Evolutionary conservation across 169 alveolate genomes (phyloP).

Genomic region (Cryptosporidium sp.): DNA sequence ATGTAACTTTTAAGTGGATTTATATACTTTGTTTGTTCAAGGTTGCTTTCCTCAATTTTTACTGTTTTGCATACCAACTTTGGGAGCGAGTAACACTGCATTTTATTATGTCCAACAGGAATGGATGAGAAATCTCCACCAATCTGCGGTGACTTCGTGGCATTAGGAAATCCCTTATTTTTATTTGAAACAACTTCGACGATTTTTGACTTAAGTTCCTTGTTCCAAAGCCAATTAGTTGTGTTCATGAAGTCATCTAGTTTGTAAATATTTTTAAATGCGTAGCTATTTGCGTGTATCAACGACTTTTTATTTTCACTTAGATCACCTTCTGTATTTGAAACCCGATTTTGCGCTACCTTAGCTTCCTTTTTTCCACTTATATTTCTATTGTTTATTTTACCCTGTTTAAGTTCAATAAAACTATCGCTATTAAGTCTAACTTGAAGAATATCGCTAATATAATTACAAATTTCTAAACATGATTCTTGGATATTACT

Average conservation of each 20-base stretch:
- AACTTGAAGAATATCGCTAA: constrained; percentile 30
- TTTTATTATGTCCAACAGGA: not conserved
- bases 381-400: not conserved
- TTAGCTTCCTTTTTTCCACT: not conserved
- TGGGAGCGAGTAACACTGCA: constrained; percentile 35
- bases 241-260: constrained; percentile 65
- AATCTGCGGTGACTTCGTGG: not conserved
- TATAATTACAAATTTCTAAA: constrained; percentile 48
- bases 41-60: constrained; percentile 1
- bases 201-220: constrained; percentile 43
- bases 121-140: not conserved
- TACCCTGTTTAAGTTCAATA: not conserved
- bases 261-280: constrained; percentile 48
- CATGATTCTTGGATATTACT: not conserved
- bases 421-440: not conserved
- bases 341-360: not conserved
- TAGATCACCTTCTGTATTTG: not conserved
- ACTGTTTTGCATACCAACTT: constrained; percentile 49
- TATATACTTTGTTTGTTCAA: not conserved
- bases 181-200: constrained; percentile 52
- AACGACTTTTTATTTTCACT: constrained; percentile 7
- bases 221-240: constrained; percentile 65
- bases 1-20: constrained; percentile 55
- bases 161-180: not conserved
- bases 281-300: constrained; percentile 45